These are phyloP conservation scores for Sphaerosporella brunnea DNA, from an alignment of 495 filamentous ascomycete species.

Conservation along the genomic window DNA sequence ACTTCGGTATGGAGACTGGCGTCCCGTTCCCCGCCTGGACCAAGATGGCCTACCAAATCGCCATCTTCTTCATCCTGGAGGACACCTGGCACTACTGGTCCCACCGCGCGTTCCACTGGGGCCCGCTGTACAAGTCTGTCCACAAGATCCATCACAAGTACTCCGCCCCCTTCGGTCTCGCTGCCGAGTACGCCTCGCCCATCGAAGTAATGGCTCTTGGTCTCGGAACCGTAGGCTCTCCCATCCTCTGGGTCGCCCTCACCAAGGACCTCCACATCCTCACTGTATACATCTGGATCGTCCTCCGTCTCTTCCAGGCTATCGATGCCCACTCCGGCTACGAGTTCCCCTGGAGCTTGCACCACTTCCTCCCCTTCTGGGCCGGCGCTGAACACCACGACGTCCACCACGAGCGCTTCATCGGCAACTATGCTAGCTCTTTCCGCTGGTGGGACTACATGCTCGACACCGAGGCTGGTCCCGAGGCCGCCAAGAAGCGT, in stretches of 20 bases:
- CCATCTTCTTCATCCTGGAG: conserved; percentile 86
- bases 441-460: conserved; percentile 98
- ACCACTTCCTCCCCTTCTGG: conserved; percentile 95
- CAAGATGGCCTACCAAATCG: conserved; percentile 82
- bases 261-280: conserved; percentile 80
- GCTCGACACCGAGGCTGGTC: conserved; percentile 81
- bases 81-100: conserved; percentile 98
- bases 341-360: conserved; percentile 92
- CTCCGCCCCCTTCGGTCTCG: conserved; percentile 88
- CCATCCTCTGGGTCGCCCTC: conserved; percentile 69
- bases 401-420: conserved; percentile 88
- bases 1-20: conserved; percentile 69
- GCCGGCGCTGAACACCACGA: conserved; percentile 95
- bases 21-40: conserved; percentile 74
- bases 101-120: conserved; percentile 89
- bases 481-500: conserved; percentile 68
- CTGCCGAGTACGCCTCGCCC: conserved; percentile 92
- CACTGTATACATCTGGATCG: conserved; percentile 97
- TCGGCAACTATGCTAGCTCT: conserved; percentile 92
- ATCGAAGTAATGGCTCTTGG: conserved; percentile 97
- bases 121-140: conserved; percentile 77
- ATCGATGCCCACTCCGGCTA: conserved; percentile 96
- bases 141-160: conserved; percentile 99
- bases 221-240: conserved; percentile 66
- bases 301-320: conserved; percentile 83